Base-by-base conservation (phyloP, 1,284 basidiomycete species). In the Chiua sp. region DNA sequence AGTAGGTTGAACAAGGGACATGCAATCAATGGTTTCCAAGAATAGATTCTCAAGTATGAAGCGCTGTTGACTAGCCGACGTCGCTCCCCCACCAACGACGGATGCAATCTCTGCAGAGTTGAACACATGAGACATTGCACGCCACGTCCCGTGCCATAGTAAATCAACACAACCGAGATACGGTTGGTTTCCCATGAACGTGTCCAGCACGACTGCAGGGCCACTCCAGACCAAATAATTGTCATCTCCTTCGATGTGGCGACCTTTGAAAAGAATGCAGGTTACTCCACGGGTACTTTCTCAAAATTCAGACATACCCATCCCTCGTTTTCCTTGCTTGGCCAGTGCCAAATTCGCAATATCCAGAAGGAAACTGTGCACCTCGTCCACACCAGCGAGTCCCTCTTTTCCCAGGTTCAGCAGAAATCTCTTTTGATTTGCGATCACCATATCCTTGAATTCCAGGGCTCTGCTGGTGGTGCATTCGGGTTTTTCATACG, bases 21-120 rank as follows among this genome's bases (percentile, higher is more conserved):
- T 47, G 71, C 76, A 79, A 51, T 63, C 37, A 55, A 77, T 67
- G 33, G 66, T 61, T 39, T 67, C 64, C 35, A 71, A 63, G 22
- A 64, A 61, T 44, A 68, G 53, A 16, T 65, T 64, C 3, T 74
- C 67, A 13, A 79, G 65, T 49, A 79, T 66, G 46, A 61, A 61
- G 51, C 63, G 65, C 28, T 46, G 56, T n/a, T 20, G 54, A 26
- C 8, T 5, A 12, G 47, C 22, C 13, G 28, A 39, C 23, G n/a
- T 30, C 47, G 20, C 56, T 44, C 37, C 13, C 39, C 47, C 42
- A 20, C 53, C 33, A 18, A 49, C 44, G 49, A 56, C 22, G 18
- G 50, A 57, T 18, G 46, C 47, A 57, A 53, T 55, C 15, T 56
- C 49, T 13, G 46, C 42, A 32, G 50, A 22, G 44, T 48, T 47